Evolutionary conservation across 2,329 filamentous ascomycete species (phyloP).

Genomic region (Hypoxylon sp.): DNA sequence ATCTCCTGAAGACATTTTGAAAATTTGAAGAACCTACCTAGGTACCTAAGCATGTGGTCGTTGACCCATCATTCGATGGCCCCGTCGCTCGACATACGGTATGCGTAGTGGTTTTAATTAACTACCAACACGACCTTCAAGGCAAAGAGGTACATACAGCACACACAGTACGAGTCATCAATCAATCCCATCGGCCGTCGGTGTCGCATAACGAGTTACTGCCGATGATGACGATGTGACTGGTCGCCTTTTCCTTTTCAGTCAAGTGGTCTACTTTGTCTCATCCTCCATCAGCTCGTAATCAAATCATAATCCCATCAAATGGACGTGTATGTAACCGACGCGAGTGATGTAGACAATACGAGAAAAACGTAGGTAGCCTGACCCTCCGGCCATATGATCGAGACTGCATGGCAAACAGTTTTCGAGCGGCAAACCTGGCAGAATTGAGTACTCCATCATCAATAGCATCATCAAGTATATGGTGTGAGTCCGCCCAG

Average conservation of each 20-base stretch:
- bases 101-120: no score
- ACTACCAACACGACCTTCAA: neutral
- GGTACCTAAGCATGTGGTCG: neutral
- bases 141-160: neutral
- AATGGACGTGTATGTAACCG: neutral
- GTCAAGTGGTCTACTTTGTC: neutral
- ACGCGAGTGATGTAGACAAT: neutral
- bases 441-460: neutral
- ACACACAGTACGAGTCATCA: neutral
- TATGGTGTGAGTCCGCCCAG: conserved; percentile 1
- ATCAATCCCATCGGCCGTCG: neutral
- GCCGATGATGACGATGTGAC: conserved; percentile 3
- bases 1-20: conserved; percentile 1
- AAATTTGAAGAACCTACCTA: neutral
- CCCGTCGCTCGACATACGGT: conserved; percentile 16
- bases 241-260: neutral
- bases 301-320: neutral
- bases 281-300: neutral
- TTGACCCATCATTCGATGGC: conserved; percentile 9
- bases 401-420: conserved; percentile 12
- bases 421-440: neutral
- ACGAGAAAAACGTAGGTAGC: neutral
- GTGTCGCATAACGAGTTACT: neutral
- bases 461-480: neutral
- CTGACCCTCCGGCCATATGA: conserved; percentile 9